A percentile compares a stretch with the other conserved stretches of the same genome.
These are phyloP conservation scores for Passalora sequoiae DNA, from an alignment of 2,329 filamentous ascomycete genomes.

Conservation along the genomic window DNA sequence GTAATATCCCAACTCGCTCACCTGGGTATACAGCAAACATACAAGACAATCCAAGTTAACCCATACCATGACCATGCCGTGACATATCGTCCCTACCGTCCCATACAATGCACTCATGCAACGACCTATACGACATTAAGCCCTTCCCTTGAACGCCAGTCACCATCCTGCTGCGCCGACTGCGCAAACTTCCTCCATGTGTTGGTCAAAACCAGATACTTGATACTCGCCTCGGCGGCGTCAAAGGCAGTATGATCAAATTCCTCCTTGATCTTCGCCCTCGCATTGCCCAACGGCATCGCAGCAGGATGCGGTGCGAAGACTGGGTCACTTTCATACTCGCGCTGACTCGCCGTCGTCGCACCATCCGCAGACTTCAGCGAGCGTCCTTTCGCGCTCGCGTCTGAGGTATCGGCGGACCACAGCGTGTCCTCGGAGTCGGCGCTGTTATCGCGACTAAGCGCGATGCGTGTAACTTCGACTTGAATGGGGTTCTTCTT, in stretches of 20 bases:
- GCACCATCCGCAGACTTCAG: not conserved
- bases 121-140: too few species aligned
- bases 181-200: conserved; percentile 51
- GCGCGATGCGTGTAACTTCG: conserved; percentile 13
- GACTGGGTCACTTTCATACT: conserved; percentile 11
- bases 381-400: not conserved
- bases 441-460: conserved; percentile 11
- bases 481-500: conserved; percentile 8
- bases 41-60: too few species aligned
- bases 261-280: conserved; percentile 15
- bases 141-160: too few species aligned
- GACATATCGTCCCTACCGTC: too few species aligned
- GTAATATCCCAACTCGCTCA: too few species aligned
- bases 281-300: conserved; percentile 10
- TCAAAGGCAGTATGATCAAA: conserved; percentile 56
- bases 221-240: conserved; percentile 55
- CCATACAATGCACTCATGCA: too few species aligned
- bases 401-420: too few species aligned
- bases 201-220: conserved; percentile 63
- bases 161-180: conserved; percentile 12
- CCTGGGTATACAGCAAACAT: too few species aligned
- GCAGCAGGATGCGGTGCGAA: conserved; percentile 13
- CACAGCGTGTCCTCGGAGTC: conserved; percentile 10
- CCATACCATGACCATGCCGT: too few species aligned
- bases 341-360: conserved; percentile 2